A percentile compares a stretch with the other conserved stretches of the same genome.
These are phyloP conservation scores for Echinochloa phyllopogon DNA, from an alignment of 176 grass and related monocot genomes.

Conservation along the genomic window DNA sequence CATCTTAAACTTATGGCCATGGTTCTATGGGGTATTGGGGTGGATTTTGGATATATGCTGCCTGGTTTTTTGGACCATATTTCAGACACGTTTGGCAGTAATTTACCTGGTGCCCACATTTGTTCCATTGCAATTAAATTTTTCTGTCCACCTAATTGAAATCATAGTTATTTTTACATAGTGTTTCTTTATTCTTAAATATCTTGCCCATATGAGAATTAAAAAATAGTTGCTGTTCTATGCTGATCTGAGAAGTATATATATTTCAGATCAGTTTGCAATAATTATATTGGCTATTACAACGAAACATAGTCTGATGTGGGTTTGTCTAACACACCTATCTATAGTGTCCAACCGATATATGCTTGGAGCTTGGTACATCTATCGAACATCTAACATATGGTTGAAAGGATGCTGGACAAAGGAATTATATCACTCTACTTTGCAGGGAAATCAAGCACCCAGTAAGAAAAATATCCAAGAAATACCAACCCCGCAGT, in stretches of 20 bases:
- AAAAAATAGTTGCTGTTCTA: not conserved
- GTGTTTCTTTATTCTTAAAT: not conserved
- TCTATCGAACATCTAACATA: not conserved
- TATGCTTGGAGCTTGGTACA: not conserved
- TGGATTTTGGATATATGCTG: not conserved
- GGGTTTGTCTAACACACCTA: not conserved
- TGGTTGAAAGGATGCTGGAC: not conserved
- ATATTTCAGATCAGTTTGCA: not conserved
- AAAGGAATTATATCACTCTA: conserved; percentile 18
- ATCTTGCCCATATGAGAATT: not conserved
- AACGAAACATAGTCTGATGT: not conserved
- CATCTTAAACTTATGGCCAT: conserved; percentile 3
- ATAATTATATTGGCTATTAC: not conserved
- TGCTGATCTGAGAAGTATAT: not conserved
- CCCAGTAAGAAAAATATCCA: conserved; percentile 75
- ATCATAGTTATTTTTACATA: not conserved
- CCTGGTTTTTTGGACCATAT: not conserved
- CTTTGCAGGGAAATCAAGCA: conserved; percentile 64
- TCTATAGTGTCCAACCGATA: not conserved
- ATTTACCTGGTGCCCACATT: conserved; percentile 8
- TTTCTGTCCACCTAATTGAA: not conserved
- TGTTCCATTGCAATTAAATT: not conserved
- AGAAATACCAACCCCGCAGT: conserved; percentile 99
- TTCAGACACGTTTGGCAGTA: not conserved
- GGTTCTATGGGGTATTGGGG: not conserved